Evolutionary conservation across 805 yeast species (phyloP).

Genomic region (Candida quercuum): DNA sequence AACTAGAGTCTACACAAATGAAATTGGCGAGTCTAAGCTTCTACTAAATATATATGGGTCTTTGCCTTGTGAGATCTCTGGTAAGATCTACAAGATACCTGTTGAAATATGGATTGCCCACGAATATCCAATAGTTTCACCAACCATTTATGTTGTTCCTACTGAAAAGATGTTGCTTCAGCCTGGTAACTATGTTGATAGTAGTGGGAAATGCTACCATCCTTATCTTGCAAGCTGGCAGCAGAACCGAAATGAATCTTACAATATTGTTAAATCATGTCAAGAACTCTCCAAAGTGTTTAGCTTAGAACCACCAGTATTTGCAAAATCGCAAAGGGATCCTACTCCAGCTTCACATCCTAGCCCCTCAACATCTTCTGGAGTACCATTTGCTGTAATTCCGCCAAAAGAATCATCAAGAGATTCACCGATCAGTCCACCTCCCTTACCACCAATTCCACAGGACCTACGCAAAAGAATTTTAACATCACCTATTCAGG

Average conservation of each 20-base stretch:
- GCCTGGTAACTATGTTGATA: conserved; percentile 64
- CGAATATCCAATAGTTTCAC: conserved; percentile 62
- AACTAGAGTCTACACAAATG: conserved; percentile 57
- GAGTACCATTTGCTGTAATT: conserved; percentile 9
- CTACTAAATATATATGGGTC: conserved; percentile 63
- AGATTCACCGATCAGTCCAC: conserved; percentile 18
- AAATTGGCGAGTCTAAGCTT: conserved; percentile 53
- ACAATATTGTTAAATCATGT: conserved; percentile 20
- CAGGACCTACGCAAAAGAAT: conserved; percentile 20
- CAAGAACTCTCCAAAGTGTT: conserved; percentile 30
- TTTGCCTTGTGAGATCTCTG: conserved; percentile 30
- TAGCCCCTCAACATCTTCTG: conserved; percentile 2
- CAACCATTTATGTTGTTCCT: conserved; percentile 59
- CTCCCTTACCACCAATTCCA: conserved; percentile 36
- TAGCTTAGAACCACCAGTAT: conserved; percentile 40
- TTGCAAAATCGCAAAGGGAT: conserved; percentile 27
- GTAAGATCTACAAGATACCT: conserved; percentile 40
- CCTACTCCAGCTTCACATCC: conserved; percentile 2
- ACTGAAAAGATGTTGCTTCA: conserved; percentile 40
- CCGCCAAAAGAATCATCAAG: conserved; percentile 15
- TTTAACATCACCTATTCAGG: conserved; percentile 14
- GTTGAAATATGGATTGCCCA: conserved; percentile 75
- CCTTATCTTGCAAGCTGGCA: conserved; percentile 64
- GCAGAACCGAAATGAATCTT: conserved; percentile 23
- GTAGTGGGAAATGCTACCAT: conserved; percentile 66